These are phyloP conservation scores for Zhuliangozyma parablackwelliae DNA, from an alignment of 1,139 yeast species.

Conservation along the genomic window DNA sequence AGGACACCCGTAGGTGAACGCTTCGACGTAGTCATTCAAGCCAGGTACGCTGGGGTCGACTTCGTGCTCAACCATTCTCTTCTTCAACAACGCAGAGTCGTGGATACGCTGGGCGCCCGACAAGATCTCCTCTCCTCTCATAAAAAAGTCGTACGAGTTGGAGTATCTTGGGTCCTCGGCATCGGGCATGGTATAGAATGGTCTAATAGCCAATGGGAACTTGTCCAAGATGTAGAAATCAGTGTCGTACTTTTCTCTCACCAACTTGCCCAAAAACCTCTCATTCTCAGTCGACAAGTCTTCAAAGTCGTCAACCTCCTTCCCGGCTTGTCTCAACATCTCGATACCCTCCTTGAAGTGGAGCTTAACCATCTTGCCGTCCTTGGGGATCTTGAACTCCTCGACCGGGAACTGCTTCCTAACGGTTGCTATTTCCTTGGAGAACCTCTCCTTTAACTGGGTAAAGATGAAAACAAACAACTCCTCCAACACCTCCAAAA, in stretches of 20 bases:
- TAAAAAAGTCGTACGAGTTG: constrained; percentile 95
- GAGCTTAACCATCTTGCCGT: constrained; percentile 85
- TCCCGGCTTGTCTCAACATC: constrained; percentile 77
- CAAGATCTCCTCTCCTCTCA: constrained; percentile 98
- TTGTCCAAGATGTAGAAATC: constrained; percentile 97
- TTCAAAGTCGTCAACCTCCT: constrained; percentile 79
- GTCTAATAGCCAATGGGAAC: constrained; percentile 94
- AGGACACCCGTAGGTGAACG: constrained; percentile 91
- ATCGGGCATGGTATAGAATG: constrained; percentile 99
- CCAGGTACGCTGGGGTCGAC: constrained; percentile 81
- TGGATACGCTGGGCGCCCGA: constrained; percentile 99
- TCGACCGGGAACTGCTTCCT: constrained; percentile 97
- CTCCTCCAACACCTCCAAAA: constrained; percentile 75
- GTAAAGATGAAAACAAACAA: constrained; percentile 84
- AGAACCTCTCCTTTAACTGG: constrained; percentile 74
- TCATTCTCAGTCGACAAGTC: constrained; percentile 94
- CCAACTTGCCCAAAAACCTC: constrained; percentile 84
- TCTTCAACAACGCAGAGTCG: constrained; percentile 75
- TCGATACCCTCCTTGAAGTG: constrained; percentile 88
- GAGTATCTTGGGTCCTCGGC: constrained; percentile 87
- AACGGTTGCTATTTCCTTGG: constrained; percentile 80
- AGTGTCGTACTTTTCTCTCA: constrained; percentile 90
- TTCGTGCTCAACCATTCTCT: constrained; percentile 80
- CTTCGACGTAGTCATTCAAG: constrained; percentile 83
- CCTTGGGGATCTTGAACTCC: constrained; percentile 87